Evolutionary conservation across 2,329 filamentous ascomycete species (phyloP), one percentile per base, ranked within the genome.

Genomic region (Dothistroma septosporum): DNA sequence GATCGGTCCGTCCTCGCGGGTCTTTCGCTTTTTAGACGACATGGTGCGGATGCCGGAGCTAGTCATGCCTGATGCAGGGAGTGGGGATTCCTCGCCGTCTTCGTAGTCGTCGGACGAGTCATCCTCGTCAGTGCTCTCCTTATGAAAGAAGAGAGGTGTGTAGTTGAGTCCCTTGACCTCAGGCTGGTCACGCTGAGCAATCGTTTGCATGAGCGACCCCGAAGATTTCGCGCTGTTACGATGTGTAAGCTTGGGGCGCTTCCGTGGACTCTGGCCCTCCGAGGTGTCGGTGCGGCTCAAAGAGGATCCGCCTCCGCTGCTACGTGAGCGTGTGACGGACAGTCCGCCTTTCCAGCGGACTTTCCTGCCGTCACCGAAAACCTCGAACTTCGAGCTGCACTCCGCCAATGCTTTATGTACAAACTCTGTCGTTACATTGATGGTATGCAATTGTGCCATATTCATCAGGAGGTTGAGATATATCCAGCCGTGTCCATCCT

Each of bases 381-480:
- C 73, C 71, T 95, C 89, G 55, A 96, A 87, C 67, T 88, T 89
- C 21, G 83, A 82, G 68, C 90, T 93, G 65, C 86, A 83, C 54
- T 89, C 85, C 0, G 80, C 78, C 1, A 95, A 80, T 0, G 91
- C 89, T 37, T 84, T 83, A 60, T 89, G 86, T 44, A 94, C 86
- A 68, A 93, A 93, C 31, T 88, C 85, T 0, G 87, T 82, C 0
- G 91, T 92, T 1, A 95, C 90, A 61, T 91, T 92, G 66, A 94
- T 82, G 0, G 92, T 93, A 68, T 95, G 91, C 19, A 95, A 77
- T 74, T 95, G 91, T 0, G 91, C 91, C 79, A 95, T 83, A 69
- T 88, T 92, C 71, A 87, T 87, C 1, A 95, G 80, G 0, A 95
- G 76, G 67, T 94, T 94, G 7, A 94, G 77, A 68, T 92, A 93